Evolutionary conservation across 345 rosid species (phyloP).

Genomic region (Excoecaria agallocha): DNA sequence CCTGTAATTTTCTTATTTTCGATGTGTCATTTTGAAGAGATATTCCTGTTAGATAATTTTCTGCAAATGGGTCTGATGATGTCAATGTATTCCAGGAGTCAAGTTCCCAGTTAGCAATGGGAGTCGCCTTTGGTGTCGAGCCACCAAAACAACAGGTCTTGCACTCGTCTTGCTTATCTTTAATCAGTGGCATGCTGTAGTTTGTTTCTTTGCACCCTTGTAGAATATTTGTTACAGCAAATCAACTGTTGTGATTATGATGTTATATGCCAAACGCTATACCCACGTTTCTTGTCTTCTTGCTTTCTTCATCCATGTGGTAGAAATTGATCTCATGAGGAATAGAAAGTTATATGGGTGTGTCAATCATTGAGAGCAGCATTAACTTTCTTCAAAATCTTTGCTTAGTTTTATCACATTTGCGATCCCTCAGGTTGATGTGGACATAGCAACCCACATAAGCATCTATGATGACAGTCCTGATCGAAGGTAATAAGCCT

Average conservation of each 20-base stretch:
- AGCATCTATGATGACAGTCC: slow-evolving; percentile 64
- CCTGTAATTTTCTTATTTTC: slow-evolving; percentile 53
- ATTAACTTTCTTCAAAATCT: slow-evolving; percentile 5
- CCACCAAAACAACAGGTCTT: slow-evolving; percentile 68
- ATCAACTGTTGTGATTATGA: not conserved
- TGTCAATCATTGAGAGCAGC: slow-evolving; percentile 12
- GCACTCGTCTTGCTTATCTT: not conserved
- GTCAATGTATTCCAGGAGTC: slow-evolving; percentile 67
- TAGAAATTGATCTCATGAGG: not conserved
- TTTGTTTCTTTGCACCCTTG: slow-evolving; percentile 7
- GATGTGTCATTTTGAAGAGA: not conserved
- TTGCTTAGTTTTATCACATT: slow-evolving; percentile 17
- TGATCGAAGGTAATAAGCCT: slow-evolving; percentile 64
- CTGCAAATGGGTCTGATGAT: slow-evolving; percentile 13
- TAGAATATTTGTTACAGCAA: not conserved
- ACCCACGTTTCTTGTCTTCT: not conserved
- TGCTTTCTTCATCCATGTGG: slow-evolving; percentile 2
- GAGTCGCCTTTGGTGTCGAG: slow-evolving; percentile 81
- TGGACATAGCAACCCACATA: slow-evolving; percentile 88
- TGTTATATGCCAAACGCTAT: not conserved
- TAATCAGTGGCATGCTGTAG: slow-evolving; percentile 13
- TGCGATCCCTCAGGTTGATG: slow-evolving; percentile 66
- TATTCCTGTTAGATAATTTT: not conserved
- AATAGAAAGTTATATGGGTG: not conserved
- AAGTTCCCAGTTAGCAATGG: slow-evolving; percentile 95